A percentile compares a stretch with the other conserved stretches of the same genome.
These are phyloP conservation scores for Pterulicium gracile DNA, from an alignment of 1,284 basidiomycete species.

Conservation along the genomic window DNA sequence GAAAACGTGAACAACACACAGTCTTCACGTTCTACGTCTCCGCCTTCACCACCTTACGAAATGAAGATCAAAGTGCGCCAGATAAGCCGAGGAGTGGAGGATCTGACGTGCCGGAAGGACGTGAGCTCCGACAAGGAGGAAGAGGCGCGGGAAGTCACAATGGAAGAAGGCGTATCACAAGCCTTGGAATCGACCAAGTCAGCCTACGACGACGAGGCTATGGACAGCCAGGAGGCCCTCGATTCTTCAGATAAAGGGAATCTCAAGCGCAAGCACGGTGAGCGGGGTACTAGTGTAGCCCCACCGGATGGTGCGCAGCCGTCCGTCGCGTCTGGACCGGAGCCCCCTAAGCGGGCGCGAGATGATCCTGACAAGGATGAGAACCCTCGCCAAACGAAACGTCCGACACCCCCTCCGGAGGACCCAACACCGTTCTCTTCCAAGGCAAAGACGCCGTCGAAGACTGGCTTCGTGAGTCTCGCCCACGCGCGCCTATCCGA, in stretches of 20 bases:
- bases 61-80: conserved; percentile 64
- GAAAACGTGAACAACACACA: conserved; percentile 16
- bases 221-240: conserved; percentile 26
- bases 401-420: conserved; percentile 60
- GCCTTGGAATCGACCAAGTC: conserved; percentile 7
- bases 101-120: conserved; percentile 55
- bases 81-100: conserved; percentile 68
- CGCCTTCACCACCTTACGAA: conserved; percentile 57
- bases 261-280: conserved; percentile 53
- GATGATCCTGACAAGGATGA: conserved; percentile 46
- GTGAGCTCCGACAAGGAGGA: conserved; percentile 20
- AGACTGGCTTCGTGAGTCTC: too few relatives aligned
- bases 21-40: conserved; percentile 31
- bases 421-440: conserved; percentile 19
- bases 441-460: too few relatives aligned
- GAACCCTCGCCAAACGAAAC: conserved; percentile 51
- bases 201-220: conserved; percentile 3
- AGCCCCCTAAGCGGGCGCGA: conserved; percentile 36
- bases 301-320: conserved; percentile 25
- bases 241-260: conserved; percentile 33
- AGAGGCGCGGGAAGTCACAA: conserved; percentile 13
- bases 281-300: conserved; percentile 45
- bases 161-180: conserved; percentile 7
- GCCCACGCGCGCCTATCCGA: too few relatives aligned
- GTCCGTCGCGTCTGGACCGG: conserved; percentile 16